A percentile compares a stretch with the other conserved stretches of the same genome.
phyloP scores from a whole-genome alignment of 1,284 basidiomycete species.

The Cryptococcus wingfieldii region DNA sequence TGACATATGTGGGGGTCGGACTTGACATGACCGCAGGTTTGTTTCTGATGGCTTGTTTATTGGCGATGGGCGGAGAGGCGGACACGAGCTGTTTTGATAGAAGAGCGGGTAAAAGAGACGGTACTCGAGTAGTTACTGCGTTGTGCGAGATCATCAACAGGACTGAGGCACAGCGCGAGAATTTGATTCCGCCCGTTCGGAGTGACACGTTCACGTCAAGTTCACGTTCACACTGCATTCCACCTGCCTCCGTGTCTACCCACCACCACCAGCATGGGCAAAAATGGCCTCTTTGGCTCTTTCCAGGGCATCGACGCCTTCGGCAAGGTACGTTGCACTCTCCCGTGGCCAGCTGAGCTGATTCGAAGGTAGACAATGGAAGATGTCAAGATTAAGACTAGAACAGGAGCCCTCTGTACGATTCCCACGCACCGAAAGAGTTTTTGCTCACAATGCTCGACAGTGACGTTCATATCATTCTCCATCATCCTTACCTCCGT shows the following conservation, averaged over 20 bases:
- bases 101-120: too few relatives aligned
- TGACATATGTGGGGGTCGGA: constrained; percentile 51
- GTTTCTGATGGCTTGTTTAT: too few relatives aligned
- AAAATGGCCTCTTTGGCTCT: constrained; percentile 46
- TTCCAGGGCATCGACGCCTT: constrained; percentile 78
- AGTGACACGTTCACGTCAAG: too few relatives aligned
- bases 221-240: too few relatives aligned
- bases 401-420: constrained; percentile 83
- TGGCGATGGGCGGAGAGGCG: too few relatives aligned
- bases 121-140: too few relatives aligned
- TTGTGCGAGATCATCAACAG: too few relatives aligned
- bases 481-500: constrained; percentile 89
- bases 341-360: constrained; percentile 5
- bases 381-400: constrained; percentile 95
- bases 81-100: too few relatives aligned
- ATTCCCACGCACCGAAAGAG: constrained; percentile 14
- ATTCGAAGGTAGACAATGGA: constrained; percentile 71
- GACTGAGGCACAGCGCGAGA: too few relatives aligned
- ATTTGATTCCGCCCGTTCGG: too few relatives aligned
- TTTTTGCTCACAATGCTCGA: background rate
- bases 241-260: too few relatives aligned
- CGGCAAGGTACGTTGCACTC: constrained; percentile 70
- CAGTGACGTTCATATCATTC: constrained; percentile 88
- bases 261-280: constrained; percentile 31
- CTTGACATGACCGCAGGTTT: constrained; percentile 1